Evolutionary conservation across 192 early-diverging fungal species (phyloP).

Genomic region (Mortierella hygrophila): DNA sequence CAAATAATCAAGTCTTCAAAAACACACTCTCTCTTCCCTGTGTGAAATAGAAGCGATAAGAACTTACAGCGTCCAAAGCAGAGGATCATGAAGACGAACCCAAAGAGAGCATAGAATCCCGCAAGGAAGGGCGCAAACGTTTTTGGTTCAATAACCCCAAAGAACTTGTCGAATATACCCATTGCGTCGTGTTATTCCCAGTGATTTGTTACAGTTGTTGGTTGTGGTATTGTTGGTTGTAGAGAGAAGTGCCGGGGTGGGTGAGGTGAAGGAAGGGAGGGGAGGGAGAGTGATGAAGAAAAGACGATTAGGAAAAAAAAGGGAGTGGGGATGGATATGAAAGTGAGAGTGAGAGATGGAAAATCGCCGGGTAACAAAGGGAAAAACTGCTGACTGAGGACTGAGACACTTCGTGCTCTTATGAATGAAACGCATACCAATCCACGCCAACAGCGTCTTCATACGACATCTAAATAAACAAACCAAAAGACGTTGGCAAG

Average conservation of each 20-base stretch:
- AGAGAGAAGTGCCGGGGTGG: not conserved
- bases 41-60: not conserved
- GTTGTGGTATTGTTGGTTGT: too few relatives aligned
- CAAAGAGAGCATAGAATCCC: slow-evolving; percentile 15
- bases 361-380: not conserved
- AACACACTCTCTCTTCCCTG: too few relatives aligned
- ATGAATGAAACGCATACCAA: not conserved
- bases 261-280: not conserved
- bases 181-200: not conserved
- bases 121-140: slow-evolving; percentile 25
- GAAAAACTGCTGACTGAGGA: not conserved
- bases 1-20: too few relatives aligned
- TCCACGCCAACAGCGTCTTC: not conserved
- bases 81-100: slow-evolving; percentile 40
- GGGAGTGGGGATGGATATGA: too few relatives aligned
- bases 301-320: not conserved
- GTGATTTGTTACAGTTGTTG: not conserved
- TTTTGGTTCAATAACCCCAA: slow-evolving; percentile 21
- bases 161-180: slow-evolving; percentile 41
- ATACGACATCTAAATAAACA: not conserved
- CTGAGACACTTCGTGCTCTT: not conserved
- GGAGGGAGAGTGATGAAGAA: not conserved
- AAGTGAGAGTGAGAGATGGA: not conserved
- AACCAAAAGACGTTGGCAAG: too few relatives aligned
- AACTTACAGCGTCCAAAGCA: slow-evolving; percentile 49